Evolutionary conservation across 2,329 filamentous ascomycete species (phyloP).

Genomic region (Aspergillus sp.): DNA sequence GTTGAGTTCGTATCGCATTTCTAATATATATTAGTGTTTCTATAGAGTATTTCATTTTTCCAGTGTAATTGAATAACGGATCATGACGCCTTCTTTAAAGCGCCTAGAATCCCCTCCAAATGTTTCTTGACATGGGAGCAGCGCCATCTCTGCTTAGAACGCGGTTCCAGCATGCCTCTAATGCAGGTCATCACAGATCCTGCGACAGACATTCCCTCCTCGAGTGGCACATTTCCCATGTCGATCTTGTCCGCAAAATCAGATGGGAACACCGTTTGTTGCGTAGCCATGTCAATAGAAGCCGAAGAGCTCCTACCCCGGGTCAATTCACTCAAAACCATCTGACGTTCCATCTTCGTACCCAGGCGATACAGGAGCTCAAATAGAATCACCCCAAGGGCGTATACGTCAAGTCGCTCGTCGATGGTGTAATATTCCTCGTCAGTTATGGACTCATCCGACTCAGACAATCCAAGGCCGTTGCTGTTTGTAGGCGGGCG

Average conservation of each 20-base stretch:
- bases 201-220: conserved; percentile 22
- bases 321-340: conserved; percentile 37
- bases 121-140: conserved; percentile 30
- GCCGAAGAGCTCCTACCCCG: conserved; percentile 12
- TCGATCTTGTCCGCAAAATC: conserved; percentile 35
- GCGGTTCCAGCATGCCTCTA: conserved; percentile 35
- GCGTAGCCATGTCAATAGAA: neutral
- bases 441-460: conserved; percentile 6
- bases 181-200: conserved; percentile 33
- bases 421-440: conserved; percentile 27
- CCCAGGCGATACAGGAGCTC: conserved; percentile 54
- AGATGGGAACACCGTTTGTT: conserved; percentile 24
- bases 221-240: conserved; percentile 18
- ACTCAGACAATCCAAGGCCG: conserved; percentile 1
- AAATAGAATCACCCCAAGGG: conserved; percentile 56
- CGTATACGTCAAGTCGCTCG: conserved; percentile 55
- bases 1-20: no score
- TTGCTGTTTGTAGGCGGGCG: conserved; percentile 39
- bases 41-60: no score
- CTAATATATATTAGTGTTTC: no score
- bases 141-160: conserved; percentile 30
- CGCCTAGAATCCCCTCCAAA: conserved; percentile 24
- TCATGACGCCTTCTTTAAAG: conserved; percentile 7
- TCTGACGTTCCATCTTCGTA: conserved; percentile 43
- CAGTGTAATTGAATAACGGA: neutral